Evolutionary conservation across 75 land plant genomes (phyloP), one percentile per base, ranked within the genome.

Genomic region (Picea sitchensis): DNA sequence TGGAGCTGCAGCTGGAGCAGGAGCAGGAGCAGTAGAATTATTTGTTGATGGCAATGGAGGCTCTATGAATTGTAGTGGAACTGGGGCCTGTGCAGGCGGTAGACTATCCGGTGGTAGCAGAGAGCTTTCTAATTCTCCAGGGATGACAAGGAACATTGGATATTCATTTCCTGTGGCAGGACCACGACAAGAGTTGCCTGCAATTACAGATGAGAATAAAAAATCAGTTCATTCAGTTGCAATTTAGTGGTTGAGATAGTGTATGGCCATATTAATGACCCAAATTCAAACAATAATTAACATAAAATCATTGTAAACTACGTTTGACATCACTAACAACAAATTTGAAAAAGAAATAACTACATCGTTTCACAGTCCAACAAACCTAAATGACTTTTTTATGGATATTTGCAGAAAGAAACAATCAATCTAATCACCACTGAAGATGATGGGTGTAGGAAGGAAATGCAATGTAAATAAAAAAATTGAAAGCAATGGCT

Each of bases 11-110:
- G 75, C 21, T 32, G 17, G 7, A 47, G 26, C 56, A 32, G 75
- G 12, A 47, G 26, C 56, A 32, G 57, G 12, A 44, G 56, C 7
- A 73, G 75, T 2, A 51, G 51, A 11, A 18, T 34, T 38, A 47
- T 4, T 18, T 18, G n/a, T 7, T 21, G 75, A 51, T 51, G 75
- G 75, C 57, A 51, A 73, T 73, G 75, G 75, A 73, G 75, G 75
- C 6, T 73, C 30, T 6, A 17, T 5, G 18, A 62, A 18, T 18
- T 18, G 20, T 7, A 34, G 14, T 14, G 32, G 13, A 4, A 34
- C n/a, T 23, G 57, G 26, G 30, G 75, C 54, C 30, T 34, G 18
- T 34, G 75, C 11, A 44, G 58, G 75, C 47, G 20, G 44, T 41
- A 23, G 38, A 54, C 30, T 73, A 20, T 14, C 23, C 2, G 2